A percentile compares a stretch with the other conserved stretches of the same genome.
phyloP scores from a whole-genome alignment of 2,329 filamentous ascomycete genomes.

The Botrytis cinerea region DNA sequence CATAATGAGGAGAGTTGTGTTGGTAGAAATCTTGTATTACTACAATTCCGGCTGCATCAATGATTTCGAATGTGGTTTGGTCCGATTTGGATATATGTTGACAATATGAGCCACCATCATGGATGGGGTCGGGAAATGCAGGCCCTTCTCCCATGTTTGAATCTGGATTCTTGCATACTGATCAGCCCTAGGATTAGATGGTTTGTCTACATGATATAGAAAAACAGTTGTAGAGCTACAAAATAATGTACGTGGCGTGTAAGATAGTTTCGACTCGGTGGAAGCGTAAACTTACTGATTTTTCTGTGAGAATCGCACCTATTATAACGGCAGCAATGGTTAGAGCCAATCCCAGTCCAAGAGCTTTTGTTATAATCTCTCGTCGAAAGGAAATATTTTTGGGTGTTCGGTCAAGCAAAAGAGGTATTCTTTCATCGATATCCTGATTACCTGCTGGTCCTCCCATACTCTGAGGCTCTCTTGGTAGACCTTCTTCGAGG shows the following conservation, averaged over 20 bases:
- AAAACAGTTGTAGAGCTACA: no score
- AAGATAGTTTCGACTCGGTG: not conserved
- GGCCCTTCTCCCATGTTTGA: constrained; percentile 11
- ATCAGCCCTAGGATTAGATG: not conserved
- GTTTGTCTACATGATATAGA: not conserved
- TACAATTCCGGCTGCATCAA: constrained; percentile 29
- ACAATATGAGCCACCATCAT: constrained; percentile 32
- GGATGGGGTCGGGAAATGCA: constrained; percentile 22
- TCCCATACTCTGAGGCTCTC: constrained; percentile 40
- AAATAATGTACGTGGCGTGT: not conserved
- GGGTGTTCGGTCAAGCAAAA: constrained; percentile 27
- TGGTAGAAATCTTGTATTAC: constrained; percentile 34
- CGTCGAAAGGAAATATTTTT: constrained; percentile 21
- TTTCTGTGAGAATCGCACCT: not conserved
- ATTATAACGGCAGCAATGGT: constrained; percentile 11
- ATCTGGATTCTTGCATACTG: not conserved
- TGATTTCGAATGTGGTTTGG: constrained; percentile 31
- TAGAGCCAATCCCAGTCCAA: constrained; percentile 32
- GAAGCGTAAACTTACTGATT: not conserved
- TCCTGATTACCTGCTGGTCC: constrained; percentile 27
- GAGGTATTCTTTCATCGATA: constrained; percentile 32
- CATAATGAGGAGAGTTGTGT: constrained; percentile 21
- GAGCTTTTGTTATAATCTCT: constrained; percentile 25
- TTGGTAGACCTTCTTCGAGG: constrained; percentile 32
- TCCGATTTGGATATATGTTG: constrained; percentile 29